These are phyloP conservation scores for Colletotrichum sansevieriae DNA, from an alignment of 2,329 filamentous ascomycete genomes.

Conservation along the genomic window DNA sequence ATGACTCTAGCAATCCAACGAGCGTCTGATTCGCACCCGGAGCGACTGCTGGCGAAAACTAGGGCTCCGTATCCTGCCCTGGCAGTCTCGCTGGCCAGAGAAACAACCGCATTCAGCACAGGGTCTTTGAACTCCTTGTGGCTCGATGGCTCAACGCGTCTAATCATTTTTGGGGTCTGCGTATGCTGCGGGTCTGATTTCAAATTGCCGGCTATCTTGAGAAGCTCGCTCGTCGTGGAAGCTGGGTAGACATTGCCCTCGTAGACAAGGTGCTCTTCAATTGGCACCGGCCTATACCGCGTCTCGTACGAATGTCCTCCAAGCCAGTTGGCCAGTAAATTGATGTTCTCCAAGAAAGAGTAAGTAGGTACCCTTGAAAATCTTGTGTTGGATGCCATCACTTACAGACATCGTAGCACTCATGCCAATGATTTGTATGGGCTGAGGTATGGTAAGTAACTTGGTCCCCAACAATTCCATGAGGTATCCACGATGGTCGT, in stretches of 20 bases:
- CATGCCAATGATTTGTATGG: constrained; percentile 82
- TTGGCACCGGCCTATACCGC: constrained; percentile 79
- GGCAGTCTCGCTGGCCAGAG: constrained; percentile 77
- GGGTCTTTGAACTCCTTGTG: constrained; percentile 74
- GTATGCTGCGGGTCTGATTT: constrained; percentile 50
- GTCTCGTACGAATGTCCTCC: constrained; percentile 79
- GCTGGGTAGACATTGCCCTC: constrained; percentile 76
- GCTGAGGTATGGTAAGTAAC: constrained; percentile 74
- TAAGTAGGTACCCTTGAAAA: not conserved
- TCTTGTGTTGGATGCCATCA: constrained; percentile 19
- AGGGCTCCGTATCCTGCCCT: constrained; percentile 77
- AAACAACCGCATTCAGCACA: constrained; percentile 77
- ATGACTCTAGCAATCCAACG: constrained; percentile 75
- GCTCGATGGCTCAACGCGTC: constrained; percentile 66
- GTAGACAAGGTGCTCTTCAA: constrained; percentile 80
- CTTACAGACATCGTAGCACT: constrained; percentile 80
- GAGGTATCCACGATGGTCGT: constrained; percentile 80
- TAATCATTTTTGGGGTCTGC: constrained; percentile 56
- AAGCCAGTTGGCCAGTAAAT: constrained; percentile 77
- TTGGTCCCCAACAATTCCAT: constrained; percentile 82
- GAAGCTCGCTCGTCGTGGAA: constrained; percentile 68
- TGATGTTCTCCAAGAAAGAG: constrained; percentile 69
- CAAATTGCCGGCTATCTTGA: constrained; percentile 69
- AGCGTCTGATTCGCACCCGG: constrained; percentile 77
- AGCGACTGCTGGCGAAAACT: constrained; percentile 79